Evolutionary conservation across 2,329 filamentous ascomycete genomes (phyloP).

Genomic region (Cytospora piceae): DNA sequence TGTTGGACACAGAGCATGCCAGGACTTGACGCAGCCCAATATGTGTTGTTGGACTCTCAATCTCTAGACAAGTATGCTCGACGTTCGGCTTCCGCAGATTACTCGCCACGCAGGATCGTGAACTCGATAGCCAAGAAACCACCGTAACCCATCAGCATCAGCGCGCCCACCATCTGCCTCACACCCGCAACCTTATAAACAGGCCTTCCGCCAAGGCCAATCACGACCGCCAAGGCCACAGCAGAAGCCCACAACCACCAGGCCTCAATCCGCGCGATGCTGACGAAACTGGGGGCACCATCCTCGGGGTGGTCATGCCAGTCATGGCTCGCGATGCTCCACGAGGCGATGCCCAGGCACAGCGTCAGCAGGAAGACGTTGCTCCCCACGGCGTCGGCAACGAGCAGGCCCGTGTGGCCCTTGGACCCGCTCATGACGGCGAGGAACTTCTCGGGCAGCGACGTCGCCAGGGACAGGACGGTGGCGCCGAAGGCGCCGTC

Average conservation of each 20-base stretch:
- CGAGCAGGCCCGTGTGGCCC: conserved; percentile 53
- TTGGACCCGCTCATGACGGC: conserved; percentile 51
- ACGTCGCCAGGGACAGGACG: conserved; percentile 45
- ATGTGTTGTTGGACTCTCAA: neutral
- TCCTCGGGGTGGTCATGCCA: conserved; percentile 29
- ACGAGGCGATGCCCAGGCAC: conserved; percentile 46
- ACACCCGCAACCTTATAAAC: conserved; percentile 23
- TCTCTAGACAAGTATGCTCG: neutral
- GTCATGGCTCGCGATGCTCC: conserved; percentile 26
- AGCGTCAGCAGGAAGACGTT: conserved; percentile 59
- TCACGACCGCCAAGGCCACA: conserved; percentile 12
- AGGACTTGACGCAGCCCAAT: neutral
- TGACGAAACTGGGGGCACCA: conserved; percentile 18
- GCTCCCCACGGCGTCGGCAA: conserved; percentile 56
- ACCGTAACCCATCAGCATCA: conserved; percentile 29
- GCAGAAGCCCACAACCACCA: conserved; percentile 29
- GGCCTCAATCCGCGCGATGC: conserved; percentile 26
- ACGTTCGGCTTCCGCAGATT: neutral
- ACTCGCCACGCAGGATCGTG: conserved; percentile 24
- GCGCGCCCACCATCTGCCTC: conserved; percentile 24
- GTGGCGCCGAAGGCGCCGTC: conserved; percentile 30
- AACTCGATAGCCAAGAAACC: conserved; percentile 27
- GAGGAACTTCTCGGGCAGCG: conserved; percentile 57
- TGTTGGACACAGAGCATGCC: neutral
- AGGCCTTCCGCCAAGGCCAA: conserved; percentile 23